A percentile compares a stretch with the other conserved stretches of the same genome.
Conservation (phyloP, 495 filamentous ascomycete genomes). For the Penicillium subrubescens region DNA sequence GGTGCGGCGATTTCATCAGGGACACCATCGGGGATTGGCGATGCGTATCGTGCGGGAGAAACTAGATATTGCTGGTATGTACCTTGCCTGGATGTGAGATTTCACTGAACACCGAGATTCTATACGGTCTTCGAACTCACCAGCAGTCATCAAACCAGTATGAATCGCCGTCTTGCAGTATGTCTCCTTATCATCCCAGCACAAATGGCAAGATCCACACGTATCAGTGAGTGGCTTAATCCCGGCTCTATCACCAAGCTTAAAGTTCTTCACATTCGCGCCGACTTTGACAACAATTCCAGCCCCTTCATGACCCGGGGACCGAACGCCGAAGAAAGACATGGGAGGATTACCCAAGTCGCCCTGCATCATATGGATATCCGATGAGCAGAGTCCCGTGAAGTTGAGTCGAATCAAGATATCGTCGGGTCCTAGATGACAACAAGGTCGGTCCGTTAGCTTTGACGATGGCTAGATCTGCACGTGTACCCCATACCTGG, state of each 20-base stretch:
- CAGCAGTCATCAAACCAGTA: conserved; percentile 39
- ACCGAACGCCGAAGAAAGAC: conserved; percentile 48
- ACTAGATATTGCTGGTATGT: conserved; percentile 73
- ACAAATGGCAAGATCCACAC: conserved; percentile 53
- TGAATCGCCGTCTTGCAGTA: conserved; percentile 39
- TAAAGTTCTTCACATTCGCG: conserved; percentile 52
- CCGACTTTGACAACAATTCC: conserved; percentile 58
- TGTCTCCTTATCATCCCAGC: conserved; percentile 47
- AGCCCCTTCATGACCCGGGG: conserved; percentile 59
- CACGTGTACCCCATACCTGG: conserved; percentile 38
- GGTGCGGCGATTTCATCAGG: conserved; percentile 61
- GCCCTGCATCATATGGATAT: conserved; percentile 51
- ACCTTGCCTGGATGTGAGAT: conserved; percentile 30
- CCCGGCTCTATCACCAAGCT: conserved; percentile 61
- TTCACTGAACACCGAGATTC: neutral
- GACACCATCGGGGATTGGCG: conserved; percentile 65
- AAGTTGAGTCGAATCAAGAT: conserved; percentile 49
- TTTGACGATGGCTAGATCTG: too few relatives aligned
- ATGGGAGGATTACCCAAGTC: conserved; percentile 51
- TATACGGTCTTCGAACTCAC: conserved; percentile 16
- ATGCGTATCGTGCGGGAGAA: conserved; percentile 62
- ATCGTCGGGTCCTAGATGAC: conserved; percentile 44
- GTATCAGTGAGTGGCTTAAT: conserved; percentile 57
- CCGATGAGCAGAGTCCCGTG: conserved; percentile 52
- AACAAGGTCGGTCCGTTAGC: neutral